Evolutionary conservation across 768 basidiomycete species (phyloP), one percentile per base, ranked within the genome.

Genomic region (Rhizopogon vulgaris): DNA sequence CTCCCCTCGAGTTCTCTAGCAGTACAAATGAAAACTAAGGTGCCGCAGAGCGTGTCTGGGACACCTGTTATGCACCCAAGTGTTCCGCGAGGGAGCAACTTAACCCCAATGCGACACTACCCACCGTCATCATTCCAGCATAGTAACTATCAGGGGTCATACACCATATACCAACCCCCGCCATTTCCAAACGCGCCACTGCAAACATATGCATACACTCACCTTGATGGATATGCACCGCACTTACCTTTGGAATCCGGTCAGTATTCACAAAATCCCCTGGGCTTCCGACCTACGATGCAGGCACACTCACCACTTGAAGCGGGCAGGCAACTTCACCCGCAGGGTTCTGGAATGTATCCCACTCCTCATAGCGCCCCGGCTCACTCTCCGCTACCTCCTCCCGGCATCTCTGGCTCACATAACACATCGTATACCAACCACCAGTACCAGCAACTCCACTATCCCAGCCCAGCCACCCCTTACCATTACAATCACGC

Each of bases 91-190:
- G 38, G 36, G 15, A n/a, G 30, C n/a, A 53, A 36, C 18, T 22
- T 32, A 22, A 58, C 56, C 36, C 57, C 60, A 3, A 42, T 50
- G 3, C 53, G 57, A 18, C 51, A 58, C 38, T 60, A 57, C 17
- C 50, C 66, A 10, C 52, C 64, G 17, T 56, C 60, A 5, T 74
- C 73, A 55, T 59, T 62, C 54, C 73, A 72, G 30, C 67, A 59
- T 18, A 40, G 60, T 25, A 60, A 60, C 58, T 77, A 73, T 53
- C 60, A 69, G 25, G 72, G 73, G 50, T 78, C 72, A 65, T 82
- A 81, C 68, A 63, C 71, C 60, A 68, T 78, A 64, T 66, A 78
- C 58, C 77, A 73, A 22, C 65, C 69, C 10, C 58, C 69, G 49
- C 41, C 24, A 6, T 52, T 52, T 40, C 52, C 51, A 51, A 68